phyloP scores from a whole-genome alignment of 768 basidiomycete species.

The Kwoniella dendrophila region DNA sequence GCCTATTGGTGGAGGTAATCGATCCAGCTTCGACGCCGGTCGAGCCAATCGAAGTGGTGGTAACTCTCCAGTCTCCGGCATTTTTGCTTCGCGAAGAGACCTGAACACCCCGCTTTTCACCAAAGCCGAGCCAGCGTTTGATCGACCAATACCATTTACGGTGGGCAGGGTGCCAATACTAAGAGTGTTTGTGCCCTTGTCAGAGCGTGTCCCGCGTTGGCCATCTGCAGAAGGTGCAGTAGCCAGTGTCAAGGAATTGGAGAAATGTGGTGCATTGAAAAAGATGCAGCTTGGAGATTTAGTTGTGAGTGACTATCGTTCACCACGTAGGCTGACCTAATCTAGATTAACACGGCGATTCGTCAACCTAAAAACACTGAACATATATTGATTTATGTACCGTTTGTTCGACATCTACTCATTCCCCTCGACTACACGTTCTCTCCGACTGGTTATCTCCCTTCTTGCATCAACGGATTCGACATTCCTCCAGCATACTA shows the following conservation, averaged over 20 bases:
- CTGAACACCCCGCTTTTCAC: conserved; percentile 15
- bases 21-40: conserved; percentile 33
- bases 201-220: conserved; percentile 44
- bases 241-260: conserved; percentile 43
- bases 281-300: conserved; percentile 48
- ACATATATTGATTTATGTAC: conserved; percentile 51
- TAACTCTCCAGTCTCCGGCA: conserved; percentile 8
- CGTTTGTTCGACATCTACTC: conserved; percentile 47
- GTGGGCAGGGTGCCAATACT: conserved; percentile 47
- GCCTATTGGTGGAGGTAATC: conserved; percentile 17
- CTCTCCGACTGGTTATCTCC: conserved; percentile 45
- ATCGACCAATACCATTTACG: conserved; percentile 47
- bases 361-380: conserved; percentile 39
- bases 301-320: conserved; percentile 29
- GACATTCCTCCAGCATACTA: conserved; percentile 53
- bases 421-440: conserved; percentile 51
- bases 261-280: conserved; percentile 52
- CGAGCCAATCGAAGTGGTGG: conserved; percentile 19
- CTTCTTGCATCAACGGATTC: conserved; percentile 52
- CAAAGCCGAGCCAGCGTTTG: conserved; percentile 49
- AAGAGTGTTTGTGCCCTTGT: conserved; percentile 53
- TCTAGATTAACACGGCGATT: conserved; percentile 51
- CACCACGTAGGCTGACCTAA: background rate
- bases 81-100: background rate
- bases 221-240: conserved; percentile 52